phyloP scores from a whole-genome alignment of 2,329 filamentous ascomycete genomes.

The Penicillium sp. region DNA sequence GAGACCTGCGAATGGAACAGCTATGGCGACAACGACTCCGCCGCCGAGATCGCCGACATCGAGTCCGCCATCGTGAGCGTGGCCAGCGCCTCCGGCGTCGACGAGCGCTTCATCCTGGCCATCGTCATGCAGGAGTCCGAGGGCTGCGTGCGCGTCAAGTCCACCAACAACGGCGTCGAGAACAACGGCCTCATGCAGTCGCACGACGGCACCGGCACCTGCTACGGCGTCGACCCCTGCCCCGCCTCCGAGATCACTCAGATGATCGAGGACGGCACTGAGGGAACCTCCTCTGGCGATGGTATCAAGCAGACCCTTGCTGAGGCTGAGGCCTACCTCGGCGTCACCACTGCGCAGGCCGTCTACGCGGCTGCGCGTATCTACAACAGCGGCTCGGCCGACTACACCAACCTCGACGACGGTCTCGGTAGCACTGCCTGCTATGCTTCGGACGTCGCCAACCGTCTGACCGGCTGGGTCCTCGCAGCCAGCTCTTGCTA shows the following conservation, averaged over 20 bases:
- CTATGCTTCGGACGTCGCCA: constrained; percentile 9
- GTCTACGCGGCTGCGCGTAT: constrained; percentile 19
- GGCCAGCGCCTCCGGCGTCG: constrained; percentile 13
- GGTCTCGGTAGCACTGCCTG: constrained; percentile 11
- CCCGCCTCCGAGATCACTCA: constrained; percentile 14
- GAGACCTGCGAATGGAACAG: not conserved
- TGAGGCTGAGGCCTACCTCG: constrained; percentile 11
- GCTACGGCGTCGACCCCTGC: constrained; percentile 9
- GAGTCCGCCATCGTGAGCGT: not conserved
- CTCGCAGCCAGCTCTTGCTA: too few species aligned
- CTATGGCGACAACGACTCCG: not conserved
- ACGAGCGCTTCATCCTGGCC: constrained; percentile 32
- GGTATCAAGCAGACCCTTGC: constrained; percentile 1
- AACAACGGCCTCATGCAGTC: constrained; percentile 41
- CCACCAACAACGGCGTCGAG: constrained; percentile 34
- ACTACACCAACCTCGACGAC: constrained; percentile 10
- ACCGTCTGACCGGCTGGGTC: constrained; percentile 3
- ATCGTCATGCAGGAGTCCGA: constrained; percentile 39
- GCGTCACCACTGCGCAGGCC: constrained; percentile 8
- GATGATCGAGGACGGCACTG: constrained; percentile 19
- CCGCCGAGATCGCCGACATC: not conserved
- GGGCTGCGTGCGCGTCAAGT: constrained; percentile 36
- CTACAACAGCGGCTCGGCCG: constrained; percentile 18
- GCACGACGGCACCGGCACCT: constrained; percentile 6
- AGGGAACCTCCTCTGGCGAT: constrained; percentile 8